Evolutionary conservation across 352 stramenopile species (phyloP).

Genomic region (Stephanocyclus meneghinianus): DNA sequence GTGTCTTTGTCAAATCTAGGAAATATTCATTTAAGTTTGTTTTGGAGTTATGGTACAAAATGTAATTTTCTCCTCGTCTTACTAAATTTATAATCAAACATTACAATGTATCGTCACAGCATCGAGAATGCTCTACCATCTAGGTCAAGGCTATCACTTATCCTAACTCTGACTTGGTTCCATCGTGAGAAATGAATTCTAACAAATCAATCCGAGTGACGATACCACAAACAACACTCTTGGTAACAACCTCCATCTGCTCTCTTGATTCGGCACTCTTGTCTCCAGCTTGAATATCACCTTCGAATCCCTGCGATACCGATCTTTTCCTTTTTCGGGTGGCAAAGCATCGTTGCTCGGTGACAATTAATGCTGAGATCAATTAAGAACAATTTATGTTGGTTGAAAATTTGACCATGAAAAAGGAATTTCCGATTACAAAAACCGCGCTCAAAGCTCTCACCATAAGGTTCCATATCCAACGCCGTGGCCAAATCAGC

Average conservation of each 20-base stretch:
- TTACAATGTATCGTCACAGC: not conserved
- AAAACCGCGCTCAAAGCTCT: conserved; percentile 3
- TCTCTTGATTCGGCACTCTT: conserved; percentile 38
- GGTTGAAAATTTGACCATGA: not conserved
- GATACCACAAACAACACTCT: conserved; percentile 90
- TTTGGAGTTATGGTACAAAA: too few relatives aligned
- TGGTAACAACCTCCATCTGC: conserved; percentile 80
- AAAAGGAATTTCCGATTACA: not conserved
- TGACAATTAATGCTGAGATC: conserved; percentile 87
- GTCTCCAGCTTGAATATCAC: conserved; percentile 27
- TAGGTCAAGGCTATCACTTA: not conserved
- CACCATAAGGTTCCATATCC: conserved; percentile 91
- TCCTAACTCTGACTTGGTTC: conserved; percentile 8
- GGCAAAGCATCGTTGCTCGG: conserved; percentile 89
- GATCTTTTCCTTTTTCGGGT: conserved; percentile 73
- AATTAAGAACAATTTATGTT: not conserved
- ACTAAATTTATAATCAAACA: not conserved
- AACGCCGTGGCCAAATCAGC: conserved; percentile 91
- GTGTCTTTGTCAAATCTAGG: not conserved
- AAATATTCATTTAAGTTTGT: too few relatives aligned
- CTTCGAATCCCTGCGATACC: conserved; percentile 20
- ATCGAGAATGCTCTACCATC: not conserved
- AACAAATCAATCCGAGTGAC: conserved; percentile 95
- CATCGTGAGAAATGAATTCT: conserved; percentile 86
- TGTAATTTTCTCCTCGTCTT: too few relatives aligned